Evolutionary conservation across 2,329 filamentous ascomycete species (phyloP), one percentile per base, ranked within the genome.

Genomic region (Coleophoma crateriformis): DNA sequence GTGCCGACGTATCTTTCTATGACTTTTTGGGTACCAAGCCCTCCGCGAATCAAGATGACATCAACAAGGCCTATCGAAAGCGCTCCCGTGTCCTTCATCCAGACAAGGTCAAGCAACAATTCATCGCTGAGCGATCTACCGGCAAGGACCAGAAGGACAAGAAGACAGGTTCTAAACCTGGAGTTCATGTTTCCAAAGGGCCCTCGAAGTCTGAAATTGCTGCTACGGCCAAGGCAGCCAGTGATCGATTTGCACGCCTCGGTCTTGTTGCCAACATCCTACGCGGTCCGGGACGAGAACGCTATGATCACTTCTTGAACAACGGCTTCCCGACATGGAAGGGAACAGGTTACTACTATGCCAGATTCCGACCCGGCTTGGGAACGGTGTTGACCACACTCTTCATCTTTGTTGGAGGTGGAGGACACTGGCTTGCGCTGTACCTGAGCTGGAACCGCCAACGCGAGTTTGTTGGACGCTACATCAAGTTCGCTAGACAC

Each of bases 301-400:
- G 94, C 55, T 99, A 99, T 70, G 92, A 99, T 67, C 87, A 96
- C 69, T 99, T 97, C 74, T 71, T 97, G 53, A 73, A 75, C 67
- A 90, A 97, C 69, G 94, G 94, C 54, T 99, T 99, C 74, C 94
- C 94, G 33, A 82, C 82, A 49, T 99, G 94, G 94, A 91, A 92
- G 73, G 94, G 94, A 51, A 96, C 92, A 41, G 92, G 94, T 54
- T 99, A 99, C 79, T 99, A 97, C 78, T 99, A 99, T 75, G 84
- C 84, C 62, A 85, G 94, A 50, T 96, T 92, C 78, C 82, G 94
- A 17, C 94, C 94, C 2, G 94, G 94, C 8, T 75, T 97, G 41
- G 90, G 89, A 51, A 88, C 88, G 13, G 94, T 96, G 42, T 69
- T 97, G 46, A 53, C 85, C 22, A 91, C 92, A 44, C 72, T 95